Conservation (phyloP, 352 stramenopile species). For the Labyrinthula sp. region DNA sequence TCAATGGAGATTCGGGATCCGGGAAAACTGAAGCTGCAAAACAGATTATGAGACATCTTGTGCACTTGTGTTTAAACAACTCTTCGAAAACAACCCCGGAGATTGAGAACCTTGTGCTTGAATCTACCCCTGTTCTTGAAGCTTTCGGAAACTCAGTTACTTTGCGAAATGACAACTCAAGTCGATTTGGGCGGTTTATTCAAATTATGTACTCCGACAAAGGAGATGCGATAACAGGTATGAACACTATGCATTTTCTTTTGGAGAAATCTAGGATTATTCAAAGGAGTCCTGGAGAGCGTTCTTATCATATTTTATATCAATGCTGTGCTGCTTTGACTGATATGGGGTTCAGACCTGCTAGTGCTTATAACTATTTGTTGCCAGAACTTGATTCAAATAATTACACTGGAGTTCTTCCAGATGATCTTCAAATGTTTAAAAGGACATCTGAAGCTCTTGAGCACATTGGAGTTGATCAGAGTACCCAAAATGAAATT, state of each 20-base stretch:
- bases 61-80: too few species aligned
- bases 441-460: background rate
- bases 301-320: conserved; percentile 77
- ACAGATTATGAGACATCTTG: conserved; percentile 78
- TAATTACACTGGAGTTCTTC: too few species aligned
- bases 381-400: conserved; percentile 49
- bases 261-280: conserved; percentile 63
- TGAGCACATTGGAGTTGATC: conserved; percentile 3
- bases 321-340: conserved; percentile 44
- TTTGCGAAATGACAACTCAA: conserved; percentile 84
- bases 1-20: conserved; percentile 67
- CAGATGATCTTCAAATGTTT: conserved; percentile 15
- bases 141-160: conserved; percentile 92
- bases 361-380: conserved; percentile 59
- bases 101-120: conserved; percentile 47
- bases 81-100: too few species aligned
- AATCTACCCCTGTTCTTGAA: conserved; percentile 89
- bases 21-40: conserved; percentile 91
- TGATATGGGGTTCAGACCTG: too few species aligned
- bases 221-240: conserved; percentile 45
- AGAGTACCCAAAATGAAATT: conserved; percentile 4
- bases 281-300: conserved; percentile 52
- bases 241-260: conserved; percentile 63
- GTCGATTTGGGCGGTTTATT: conserved; percentile 87
- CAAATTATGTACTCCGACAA: conserved; percentile 66